Percentiles rank a stretch among this genome's conserved stretches.
These are phyloP conservation scores for Chenopodium berlandieri DNA, from an alignment of 148 eudicot genomes.

Conservation along the genomic window DNA sequence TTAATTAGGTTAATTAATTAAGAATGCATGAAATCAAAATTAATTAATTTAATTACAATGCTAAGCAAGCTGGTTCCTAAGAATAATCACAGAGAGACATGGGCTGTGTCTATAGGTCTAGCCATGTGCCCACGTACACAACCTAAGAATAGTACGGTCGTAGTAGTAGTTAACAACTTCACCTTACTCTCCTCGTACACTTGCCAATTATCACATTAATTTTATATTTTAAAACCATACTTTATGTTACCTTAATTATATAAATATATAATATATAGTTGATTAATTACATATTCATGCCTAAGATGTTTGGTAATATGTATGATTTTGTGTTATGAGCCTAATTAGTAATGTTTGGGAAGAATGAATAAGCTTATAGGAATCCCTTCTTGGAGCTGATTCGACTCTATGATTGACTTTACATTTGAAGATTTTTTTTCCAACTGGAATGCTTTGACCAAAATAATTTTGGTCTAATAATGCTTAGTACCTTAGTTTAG, in stretches of 20 bases:
- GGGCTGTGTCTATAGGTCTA: slow-evolving; percentile 7
- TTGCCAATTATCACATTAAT: background rate
- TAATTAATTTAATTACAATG: background rate
- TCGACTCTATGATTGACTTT: slow-evolving; percentile 1
- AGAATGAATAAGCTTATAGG: background rate
- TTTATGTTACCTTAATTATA: slow-evolving; percentile 2
- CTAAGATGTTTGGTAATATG: background rate
- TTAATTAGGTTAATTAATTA: background rate
- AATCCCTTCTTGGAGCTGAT: background rate
- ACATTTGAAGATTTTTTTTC: background rate
- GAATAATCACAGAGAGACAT: slow-evolving; percentile 7
- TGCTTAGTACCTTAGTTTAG: background rate
- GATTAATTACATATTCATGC: background rate
- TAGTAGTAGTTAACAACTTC: background rate
- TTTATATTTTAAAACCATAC: background rate
- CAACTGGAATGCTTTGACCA: background rate
- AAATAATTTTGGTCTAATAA: slow-evolving; percentile 9
- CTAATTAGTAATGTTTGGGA: slow-evolving; percentile 9
- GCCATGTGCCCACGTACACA: slow-evolving; percentile 10
- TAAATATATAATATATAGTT: background rate
- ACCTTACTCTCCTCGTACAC: background rate
- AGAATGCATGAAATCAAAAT: background rate
- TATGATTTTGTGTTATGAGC: background rate
- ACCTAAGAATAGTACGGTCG: background rate
- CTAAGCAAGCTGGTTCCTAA: background rate